Evolutionary conservation across 257 asterid genomes (phyloP).

Genomic region (Penstemon newberryi): DNA sequence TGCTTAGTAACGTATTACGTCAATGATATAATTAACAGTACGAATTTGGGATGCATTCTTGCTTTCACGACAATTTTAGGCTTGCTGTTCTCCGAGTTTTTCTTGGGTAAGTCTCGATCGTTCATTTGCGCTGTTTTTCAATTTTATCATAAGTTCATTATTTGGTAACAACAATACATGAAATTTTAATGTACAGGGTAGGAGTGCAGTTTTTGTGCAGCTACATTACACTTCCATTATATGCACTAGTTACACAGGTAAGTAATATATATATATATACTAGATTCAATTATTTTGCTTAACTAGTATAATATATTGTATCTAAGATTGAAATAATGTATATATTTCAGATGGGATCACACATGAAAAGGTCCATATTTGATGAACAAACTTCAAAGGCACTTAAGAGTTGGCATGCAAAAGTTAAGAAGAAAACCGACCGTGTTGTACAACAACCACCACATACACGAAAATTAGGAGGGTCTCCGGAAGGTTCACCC

Average conservation of each 20-base stretch:
- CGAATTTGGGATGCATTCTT: constrained; percentile 82
- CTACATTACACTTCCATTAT: constrained; percentile 90
- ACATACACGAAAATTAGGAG: constrained; percentile 45
- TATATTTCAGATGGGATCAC: constrained; percentile 73
- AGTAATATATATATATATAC: neutral
- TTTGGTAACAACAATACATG: neutral
- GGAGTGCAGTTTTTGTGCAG: constrained; percentile 82
- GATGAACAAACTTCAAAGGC: constrained; percentile 96
- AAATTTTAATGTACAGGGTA: constrained; percentile 46
- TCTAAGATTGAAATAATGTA: neutral
- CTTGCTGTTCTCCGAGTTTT: constrained; percentile 68
- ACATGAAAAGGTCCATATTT: constrained; percentile 81
- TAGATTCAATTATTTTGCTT: neutral
- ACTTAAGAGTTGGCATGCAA: constrained; percentile 77
- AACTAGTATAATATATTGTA: neutral
- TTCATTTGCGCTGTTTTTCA: neutral
- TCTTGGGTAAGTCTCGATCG: constrained; percentile 58
- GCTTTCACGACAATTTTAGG: constrained; percentile 64
- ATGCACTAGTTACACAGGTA: constrained; percentile 97
- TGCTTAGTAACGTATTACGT: neutral
- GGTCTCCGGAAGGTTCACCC: constrained; percentile 43
- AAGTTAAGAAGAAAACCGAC: constrained; percentile 52
- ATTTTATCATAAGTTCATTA: neutral
- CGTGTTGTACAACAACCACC: constrained; percentile 18
- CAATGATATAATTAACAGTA: constrained; percentile 53